Evolutionary conservation across 352 stramenopile species (phyloP).

Genomic region (Phytopythium oedochilum): DNA sequence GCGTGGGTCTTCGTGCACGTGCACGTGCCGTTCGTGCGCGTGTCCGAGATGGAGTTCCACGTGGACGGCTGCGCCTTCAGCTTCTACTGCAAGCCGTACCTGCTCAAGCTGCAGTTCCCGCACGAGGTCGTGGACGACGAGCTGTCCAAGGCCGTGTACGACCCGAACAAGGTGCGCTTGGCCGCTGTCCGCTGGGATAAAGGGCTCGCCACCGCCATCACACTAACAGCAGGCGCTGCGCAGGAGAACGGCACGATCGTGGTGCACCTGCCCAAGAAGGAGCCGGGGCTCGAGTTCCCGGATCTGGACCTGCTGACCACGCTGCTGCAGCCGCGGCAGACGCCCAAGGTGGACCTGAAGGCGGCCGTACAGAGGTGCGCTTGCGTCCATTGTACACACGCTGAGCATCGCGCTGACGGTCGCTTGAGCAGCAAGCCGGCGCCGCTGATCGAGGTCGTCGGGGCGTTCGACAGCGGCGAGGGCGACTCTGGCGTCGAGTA

Average conservation of each 20-base stretch:
- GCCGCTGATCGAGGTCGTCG: conserved; percentile 83
- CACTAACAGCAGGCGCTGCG: neutral
- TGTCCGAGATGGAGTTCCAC: conserved; percentile 91
- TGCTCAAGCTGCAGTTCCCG: conserved; percentile 95
- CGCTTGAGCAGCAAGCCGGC: conserved; percentile 26
- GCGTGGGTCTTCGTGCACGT: conserved; percentile 85
- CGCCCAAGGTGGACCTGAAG: conserved; percentile 30
- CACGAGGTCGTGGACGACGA: conserved; percentile 88
- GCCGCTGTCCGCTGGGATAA: neutral
- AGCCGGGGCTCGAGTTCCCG: conserved; percentile 82
- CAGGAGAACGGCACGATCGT: conserved; percentile 92
- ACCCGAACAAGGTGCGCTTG: conserved; percentile 73
- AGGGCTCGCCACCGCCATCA: too few species aligned
- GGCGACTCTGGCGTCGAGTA: conserved; percentile 9
- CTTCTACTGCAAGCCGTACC: conserved; percentile 97
- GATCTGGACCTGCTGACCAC: conserved; percentile 93
- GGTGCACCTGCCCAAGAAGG: conserved; percentile 88
- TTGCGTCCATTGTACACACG: too few species aligned
- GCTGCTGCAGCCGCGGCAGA: conserved; percentile 69
- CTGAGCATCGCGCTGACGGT: too few species aligned
- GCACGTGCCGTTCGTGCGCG: conserved; percentile 87
- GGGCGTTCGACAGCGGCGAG: conserved; percentile 20
- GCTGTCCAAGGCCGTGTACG: conserved; percentile 86
- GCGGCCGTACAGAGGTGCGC: conserved; percentile 22
- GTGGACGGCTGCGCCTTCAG: conserved; percentile 89